Evolutionary conservation across 305 asterid species (phyloP).

Genomic region (Solanum hybrid): DNA sequence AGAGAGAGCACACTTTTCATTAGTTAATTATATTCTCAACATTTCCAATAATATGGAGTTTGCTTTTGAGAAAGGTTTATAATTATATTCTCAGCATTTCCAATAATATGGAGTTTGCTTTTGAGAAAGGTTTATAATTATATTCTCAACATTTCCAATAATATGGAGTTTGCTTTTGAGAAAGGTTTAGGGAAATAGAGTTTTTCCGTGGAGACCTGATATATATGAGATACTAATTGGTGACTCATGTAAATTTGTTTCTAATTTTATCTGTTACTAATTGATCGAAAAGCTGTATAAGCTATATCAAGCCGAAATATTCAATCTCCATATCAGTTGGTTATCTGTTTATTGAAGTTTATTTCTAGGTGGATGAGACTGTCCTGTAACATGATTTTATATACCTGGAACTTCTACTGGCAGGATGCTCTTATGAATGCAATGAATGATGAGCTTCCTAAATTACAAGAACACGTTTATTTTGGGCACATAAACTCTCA

Average conservation of each 20-base stretch:
- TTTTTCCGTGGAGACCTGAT: not conserved
- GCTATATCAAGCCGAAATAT: not conserved
- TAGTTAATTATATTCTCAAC: not conserved
- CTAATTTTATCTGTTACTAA: not conserved
- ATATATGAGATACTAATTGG: not conserved
- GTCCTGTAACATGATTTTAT: not conserved
- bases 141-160: not conserved
- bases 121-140: not conserved
- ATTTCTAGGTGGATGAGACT: not conserved
- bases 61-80: not conserved
- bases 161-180: not conserved
- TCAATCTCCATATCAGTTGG: not conserved
- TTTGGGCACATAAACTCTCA: constrained; percentile 86
- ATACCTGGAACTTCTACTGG: constrained; percentile 23
- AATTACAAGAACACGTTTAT: constrained; percentile 96
- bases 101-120: not conserved
- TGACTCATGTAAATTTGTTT: not conserved
- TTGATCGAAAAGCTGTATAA: not conserved
- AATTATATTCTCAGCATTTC: not conserved
- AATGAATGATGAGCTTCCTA: constrained; percentile 95
- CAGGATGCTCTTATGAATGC: constrained; percentile 93
- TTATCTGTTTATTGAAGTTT: not conserved
- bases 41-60: not conserved
- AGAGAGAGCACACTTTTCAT: not conserved
- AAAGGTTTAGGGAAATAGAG: not conserved